phyloP scores from a whole-genome alignment of 768 basidiomycete genomes.

The Tylopilus subfusipes region DNA sequence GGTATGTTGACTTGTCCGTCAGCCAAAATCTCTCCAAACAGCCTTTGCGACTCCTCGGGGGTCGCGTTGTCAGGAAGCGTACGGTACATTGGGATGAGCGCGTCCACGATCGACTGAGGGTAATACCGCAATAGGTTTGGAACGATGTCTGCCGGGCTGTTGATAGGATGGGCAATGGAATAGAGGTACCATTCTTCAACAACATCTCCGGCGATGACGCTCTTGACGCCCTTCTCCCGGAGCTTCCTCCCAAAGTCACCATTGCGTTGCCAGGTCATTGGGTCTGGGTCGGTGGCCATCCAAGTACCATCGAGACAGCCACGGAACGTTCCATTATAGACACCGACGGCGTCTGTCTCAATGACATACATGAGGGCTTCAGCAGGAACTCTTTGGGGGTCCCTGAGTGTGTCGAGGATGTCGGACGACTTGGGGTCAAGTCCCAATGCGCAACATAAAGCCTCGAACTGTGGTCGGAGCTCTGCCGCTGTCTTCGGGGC shows the following conservation, averaged over 20 bases:
- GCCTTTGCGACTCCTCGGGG: conserved; percentile 40
- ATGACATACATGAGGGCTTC: conserved; percentile 53
- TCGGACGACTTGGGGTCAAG: conserved; percentile 51
- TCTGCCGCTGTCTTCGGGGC: conserved; percentile 58
- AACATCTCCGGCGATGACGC: conserved; percentile 60
- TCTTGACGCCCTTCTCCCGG: conserved; percentile 54
- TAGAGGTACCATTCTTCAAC: conserved; percentile 78
- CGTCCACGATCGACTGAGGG: conserved; percentile 43
- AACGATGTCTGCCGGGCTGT: conserved; percentile 45
- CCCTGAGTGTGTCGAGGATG: conserved; percentile 46
- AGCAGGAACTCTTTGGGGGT: conserved; percentile 46
- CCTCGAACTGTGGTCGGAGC: conserved; percentile 58
- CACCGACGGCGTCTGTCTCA: conserved; percentile 52
- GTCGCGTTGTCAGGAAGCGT: conserved; percentile 39
- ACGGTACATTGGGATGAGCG: conserved; percentile 45
- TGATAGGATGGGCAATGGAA: conserved; percentile 62
- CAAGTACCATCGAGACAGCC: conserved; percentile 59
- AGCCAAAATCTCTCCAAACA: conserved; percentile 60
- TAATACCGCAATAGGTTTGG: conserved; percentile 63
- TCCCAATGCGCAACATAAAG: conserved; percentile 51
- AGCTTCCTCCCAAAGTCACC: conserved; percentile 56
- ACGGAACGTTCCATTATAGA: conserved; percentile 59
- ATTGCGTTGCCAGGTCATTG: conserved; percentile 67
- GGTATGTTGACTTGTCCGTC: conserved; percentile 68
- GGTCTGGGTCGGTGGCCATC: conserved; percentile 48